Base-by-base conservation (phyloP, 495 filamentous ascomycete species). In the Penicillium paradoxum region DNA sequence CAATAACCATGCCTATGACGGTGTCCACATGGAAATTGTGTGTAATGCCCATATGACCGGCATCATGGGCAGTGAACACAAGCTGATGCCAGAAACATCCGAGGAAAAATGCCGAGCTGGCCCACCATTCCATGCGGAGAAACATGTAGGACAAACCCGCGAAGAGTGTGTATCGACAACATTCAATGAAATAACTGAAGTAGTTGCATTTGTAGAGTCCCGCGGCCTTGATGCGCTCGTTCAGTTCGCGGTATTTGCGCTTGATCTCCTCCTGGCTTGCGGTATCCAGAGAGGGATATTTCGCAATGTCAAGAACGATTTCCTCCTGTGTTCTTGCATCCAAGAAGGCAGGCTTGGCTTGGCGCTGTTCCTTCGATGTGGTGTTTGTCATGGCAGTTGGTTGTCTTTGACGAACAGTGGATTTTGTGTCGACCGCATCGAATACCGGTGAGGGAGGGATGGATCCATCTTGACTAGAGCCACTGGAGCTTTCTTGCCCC, bases 1-100 rank as follows among this genome's bases (percentile, higher is more conserved):
- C 92, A 59, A 97, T 88, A 49, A 95, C 69, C 59, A 97, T 95
- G 30, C 90, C 91, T 58, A 97, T 89, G 32, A 85, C 72, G 6
- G 87, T 86, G 70, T 98, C 93, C 15, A 80, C 70, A 21, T 85
- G 82, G 68, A 90, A 97, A 62, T 83, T 71, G 64, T 97, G 93
- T 25, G 93, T 98, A 56, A 98, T 97, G 53, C 88, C 93, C 87
- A 96, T 95, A 69, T 98, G 93, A 6, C 91, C 91, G 33, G 93
- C 90, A 79, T 98, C 93, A 74, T 98, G 93, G 56, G 90, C 93
- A 5, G 87, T 85, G 70, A 98, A 98, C 38, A 93, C 88, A 25
- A 97, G 81, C 63, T 98, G 93, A 62, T 98, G 93, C 93, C 93
- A 98, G 62, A 96, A 82, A 41, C 80, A 75, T 17, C 92, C 93